Base-by-base conservation (phyloP, 163 green algal species). In the Scenedesmus sp. region DNA sequence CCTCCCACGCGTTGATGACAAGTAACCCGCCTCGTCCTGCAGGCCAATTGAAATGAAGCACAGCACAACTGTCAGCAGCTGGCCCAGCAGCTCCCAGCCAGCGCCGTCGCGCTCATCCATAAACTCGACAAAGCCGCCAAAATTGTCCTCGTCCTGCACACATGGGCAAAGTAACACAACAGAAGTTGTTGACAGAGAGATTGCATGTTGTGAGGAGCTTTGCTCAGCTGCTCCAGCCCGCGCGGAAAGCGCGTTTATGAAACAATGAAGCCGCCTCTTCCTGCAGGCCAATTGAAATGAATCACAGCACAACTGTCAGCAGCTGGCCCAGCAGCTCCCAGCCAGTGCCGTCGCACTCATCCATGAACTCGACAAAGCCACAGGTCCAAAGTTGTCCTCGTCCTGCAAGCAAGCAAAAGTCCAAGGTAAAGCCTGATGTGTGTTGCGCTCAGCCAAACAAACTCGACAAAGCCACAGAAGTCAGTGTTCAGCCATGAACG, bases 241-340 rank as follows among this genome's bases (percentile, higher is more conserved):
- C 20, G 15, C 8, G 16, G 74, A 15, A 20, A 9, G 34, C 9
- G 23, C 9, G 13, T 12, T 8, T 54, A 12, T 62, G 34, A 46
- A 46, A 16, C 15, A 26, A 20, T 8, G 4, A 70, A 18, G 13
- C 16, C 18, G 54, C 82, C 12, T 13, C 9, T 26, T 9, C 46
- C 12, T 46, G 34, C 34, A 46, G 34, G 34, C 34, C 34, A 46
- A 46, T 64, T 64, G 59, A 64, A 64, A 64, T 64, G 59, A 46
- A 46, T 46, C 34, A 46, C 34, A 46, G 34, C 34, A 46, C 34
- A 46, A 46, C 34, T 46, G 34, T 13, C 77, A 96, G 34, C 60
- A 97, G 83, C 54, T 89, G 54, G 1, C 56, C 56, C n/a, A 97
- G 66, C 26, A 97, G 91, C 67, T 95, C 79, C 96, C 96, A 97